A percentile compares a stretch with the other conserved stretches of the same genome.
phyloP scores from a whole-genome alignment of 768 basidiomycete genomes.

The Pulveroboletus sp. region DNA sequence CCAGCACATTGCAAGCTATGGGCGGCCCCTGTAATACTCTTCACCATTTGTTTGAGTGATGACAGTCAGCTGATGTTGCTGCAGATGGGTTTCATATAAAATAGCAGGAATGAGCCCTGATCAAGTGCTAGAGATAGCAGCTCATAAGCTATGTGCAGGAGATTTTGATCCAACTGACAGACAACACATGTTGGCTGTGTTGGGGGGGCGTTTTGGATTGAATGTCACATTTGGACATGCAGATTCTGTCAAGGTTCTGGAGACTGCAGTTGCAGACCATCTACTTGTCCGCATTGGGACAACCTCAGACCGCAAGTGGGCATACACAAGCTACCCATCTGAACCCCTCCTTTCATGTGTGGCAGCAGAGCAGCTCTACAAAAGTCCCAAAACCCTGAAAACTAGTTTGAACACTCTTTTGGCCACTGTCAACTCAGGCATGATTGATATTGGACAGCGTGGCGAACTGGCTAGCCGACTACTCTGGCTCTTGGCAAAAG shows the following conservation, averaged over 20 bases:
- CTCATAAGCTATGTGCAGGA: background rate
- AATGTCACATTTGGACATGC: background rate
- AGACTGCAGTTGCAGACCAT: constrained; percentile 5
- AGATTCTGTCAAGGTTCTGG: background rate
- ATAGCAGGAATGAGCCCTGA: background rate
- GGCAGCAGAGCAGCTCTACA: background rate
- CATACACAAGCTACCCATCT: constrained; percentile 6
- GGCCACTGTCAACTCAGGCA: background rate
- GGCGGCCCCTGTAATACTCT: constrained; percentile 2
- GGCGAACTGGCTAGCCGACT: background rate
- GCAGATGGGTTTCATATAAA: background rate
- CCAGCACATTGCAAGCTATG: background rate
- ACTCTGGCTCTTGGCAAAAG: constrained; percentile 2
- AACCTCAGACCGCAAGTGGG: constrained; percentile 4
- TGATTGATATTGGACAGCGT: background rate
- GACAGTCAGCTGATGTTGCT: background rate
- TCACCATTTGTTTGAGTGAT: background rate
- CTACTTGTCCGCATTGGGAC: constrained; percentile 5
- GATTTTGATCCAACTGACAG: background rate
- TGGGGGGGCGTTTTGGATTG: background rate
- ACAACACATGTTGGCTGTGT: background rate
- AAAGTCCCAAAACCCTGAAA: background rate
- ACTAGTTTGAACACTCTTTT: background rate
- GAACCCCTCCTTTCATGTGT: constrained; percentile 8
- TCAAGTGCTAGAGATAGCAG: background rate